Conservation (phyloP, 495 filamentous ascomycete genomes). For the Penicillium cinerascens region DNA sequence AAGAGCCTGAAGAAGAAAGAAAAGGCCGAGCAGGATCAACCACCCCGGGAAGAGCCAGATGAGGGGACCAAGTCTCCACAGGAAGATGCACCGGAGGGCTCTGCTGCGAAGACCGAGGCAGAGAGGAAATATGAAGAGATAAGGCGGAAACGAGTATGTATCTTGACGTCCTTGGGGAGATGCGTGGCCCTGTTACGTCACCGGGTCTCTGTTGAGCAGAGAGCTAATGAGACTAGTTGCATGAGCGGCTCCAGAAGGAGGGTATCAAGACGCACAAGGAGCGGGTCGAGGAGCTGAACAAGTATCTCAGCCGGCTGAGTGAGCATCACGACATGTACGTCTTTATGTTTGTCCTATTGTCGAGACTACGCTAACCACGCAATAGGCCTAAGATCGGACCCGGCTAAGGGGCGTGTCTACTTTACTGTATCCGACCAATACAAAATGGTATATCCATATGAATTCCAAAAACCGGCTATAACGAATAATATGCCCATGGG, state of each 20-base stretch:
- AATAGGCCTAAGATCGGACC: slow-evolving; percentile 70
- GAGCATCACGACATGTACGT: slow-evolving; percentile 96
- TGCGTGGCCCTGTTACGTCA: neutral
- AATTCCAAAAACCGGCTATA: slow-evolving; percentile 9
- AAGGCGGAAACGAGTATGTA: slow-evolving; percentile 70
- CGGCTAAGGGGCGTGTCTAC: slow-evolving; percentile 50
- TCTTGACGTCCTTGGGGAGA: neutral
- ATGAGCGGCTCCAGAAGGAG: slow-evolving; percentile 75
- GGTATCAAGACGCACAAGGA: slow-evolving; percentile 96
- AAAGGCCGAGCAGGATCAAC: slow-evolving; percentile 8
- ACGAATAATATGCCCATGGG: slow-evolving; percentile 10
- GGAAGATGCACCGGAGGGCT: slow-evolving; percentile 3
- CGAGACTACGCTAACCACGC: neutral
- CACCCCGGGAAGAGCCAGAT: neutral
- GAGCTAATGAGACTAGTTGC: slow-evolving; percentile 35
- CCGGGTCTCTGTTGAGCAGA: neutral
- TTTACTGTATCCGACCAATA: slow-evolving; percentile 3
- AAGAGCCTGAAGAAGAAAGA: slow-evolving; percentile 56
- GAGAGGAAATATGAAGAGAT: slow-evolving; percentile 78
- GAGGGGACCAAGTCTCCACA: neutral
- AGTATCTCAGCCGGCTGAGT: slow-evolving; percentile 83
- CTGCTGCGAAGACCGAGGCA: slow-evolving; percentile 72
- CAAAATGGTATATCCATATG: slow-evolving; percentile 7
- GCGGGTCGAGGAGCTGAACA: slow-evolving; percentile 92
- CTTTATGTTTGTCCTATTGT: slow-evolving; percentile 1